Evolutionary conservation across 208 protist species (phyloP).

Genomic region (Tritrichomonas foetus): DNA sequence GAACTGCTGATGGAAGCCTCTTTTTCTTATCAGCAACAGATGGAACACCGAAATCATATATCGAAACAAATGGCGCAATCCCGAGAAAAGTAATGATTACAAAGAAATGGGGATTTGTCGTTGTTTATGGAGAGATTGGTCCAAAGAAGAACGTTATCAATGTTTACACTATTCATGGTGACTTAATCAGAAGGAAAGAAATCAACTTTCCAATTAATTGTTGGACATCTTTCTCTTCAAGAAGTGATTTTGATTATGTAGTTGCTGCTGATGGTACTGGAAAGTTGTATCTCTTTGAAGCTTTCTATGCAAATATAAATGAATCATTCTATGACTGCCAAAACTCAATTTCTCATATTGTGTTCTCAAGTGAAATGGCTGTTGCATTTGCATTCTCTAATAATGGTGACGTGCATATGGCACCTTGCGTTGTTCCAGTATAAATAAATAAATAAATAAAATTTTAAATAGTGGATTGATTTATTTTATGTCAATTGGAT

Average conservation of each 20-base stretch:
- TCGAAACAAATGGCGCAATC: not conserved
- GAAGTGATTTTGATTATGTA: constrained; percentile 1
- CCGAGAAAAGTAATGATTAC: not conserved
- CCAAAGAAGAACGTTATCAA: not conserved
- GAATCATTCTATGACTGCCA: not conserved
- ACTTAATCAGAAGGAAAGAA: not conserved
- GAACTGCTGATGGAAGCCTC: not conserved
- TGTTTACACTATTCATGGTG: not conserved
- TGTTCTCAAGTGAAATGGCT: too few relatives aligned
- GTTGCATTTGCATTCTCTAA: too few relatives aligned
- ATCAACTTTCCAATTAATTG: not conserved
- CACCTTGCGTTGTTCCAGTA: too few relatives aligned
- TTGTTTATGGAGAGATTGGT: not conserved
- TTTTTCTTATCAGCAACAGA: not conserved
- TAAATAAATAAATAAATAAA: too few relatives aligned
- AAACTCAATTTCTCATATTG: too few relatives aligned
- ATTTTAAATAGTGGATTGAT: too few relatives aligned
- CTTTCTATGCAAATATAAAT: not conserved
- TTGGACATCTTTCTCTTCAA: not conserved
- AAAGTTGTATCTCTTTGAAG: not conserved
- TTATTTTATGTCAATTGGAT: too few relatives aligned
- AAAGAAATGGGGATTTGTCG: not conserved
- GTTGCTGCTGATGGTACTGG: not conserved
- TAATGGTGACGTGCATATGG: too few relatives aligned
- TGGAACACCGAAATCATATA: not conserved